A percentile compares a stretch with the other conserved stretches of the same genome.
These are phyloP conservation scores for Sherardia arvensis DNA, from an alignment of 257 asterid species.

Conservation along the genomic window DNA sequence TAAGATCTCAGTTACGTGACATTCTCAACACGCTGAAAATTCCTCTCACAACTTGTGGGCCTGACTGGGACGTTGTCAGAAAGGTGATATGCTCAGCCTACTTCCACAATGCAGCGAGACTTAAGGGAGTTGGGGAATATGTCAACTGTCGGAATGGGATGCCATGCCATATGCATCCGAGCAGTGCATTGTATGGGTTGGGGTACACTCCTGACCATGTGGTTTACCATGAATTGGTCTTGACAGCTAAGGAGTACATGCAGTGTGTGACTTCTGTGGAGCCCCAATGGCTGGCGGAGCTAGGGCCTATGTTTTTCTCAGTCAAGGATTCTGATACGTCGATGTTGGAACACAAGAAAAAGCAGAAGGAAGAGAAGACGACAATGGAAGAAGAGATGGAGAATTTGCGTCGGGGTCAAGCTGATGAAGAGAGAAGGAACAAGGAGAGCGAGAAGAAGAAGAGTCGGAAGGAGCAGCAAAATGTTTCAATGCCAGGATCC, in stretches of 20 bases:
- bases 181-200: constrained; percentile 78
- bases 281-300: constrained; percentile 91
- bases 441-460: constrained; percentile 58
- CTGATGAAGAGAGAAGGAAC: constrained; percentile 32
- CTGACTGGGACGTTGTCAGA: constrained; percentile 85
- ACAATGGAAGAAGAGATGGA: constrained; percentile 99
- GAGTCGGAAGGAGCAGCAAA: constrained; percentile 61
- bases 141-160: constrained; percentile 84
- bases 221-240: constrained; percentile 73
- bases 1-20: constrained; percentile 76
- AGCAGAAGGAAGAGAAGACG: constrained; percentile 79
- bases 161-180: constrained; percentile 96
- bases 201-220: constrained; percentile 96
- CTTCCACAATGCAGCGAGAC: constrained; percentile 79
- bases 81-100: constrained; percentile 89
- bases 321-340: constrained; percentile 86
- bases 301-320: constrained; percentile 97
- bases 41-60: constrained; percentile 73
- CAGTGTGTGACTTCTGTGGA: constrained; percentile 87
- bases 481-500: constrained; percentile 66
- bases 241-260: constrained; percentile 90
- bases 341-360: constrained; percentile 78
- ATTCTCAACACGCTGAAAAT: constrained; percentile 66
- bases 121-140: constrained; percentile 81
- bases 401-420: constrained; percentile 55